A percentile compares a stretch with the other conserved stretches of the same genome.
phyloP scores from a whole-genome alignment of 805 yeast species.

The Cyberlindnera nakhonratchasimensis region DNA sequence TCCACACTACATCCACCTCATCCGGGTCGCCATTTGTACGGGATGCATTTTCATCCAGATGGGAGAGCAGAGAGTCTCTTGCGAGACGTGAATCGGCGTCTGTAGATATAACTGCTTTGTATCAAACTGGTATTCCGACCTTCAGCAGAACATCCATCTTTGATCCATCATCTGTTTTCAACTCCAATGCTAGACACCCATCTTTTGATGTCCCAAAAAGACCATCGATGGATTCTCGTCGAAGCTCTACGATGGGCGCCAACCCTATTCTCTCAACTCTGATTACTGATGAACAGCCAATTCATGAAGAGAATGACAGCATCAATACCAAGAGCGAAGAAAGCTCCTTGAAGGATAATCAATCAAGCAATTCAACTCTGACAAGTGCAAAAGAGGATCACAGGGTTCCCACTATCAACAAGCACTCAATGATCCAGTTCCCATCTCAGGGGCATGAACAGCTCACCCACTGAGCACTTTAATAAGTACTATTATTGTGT shows the following conservation, averaged over 20 bases:
- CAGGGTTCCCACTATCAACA: background rate
- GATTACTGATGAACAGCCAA: slow-evolving; percentile 5
- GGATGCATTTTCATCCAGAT: slow-evolving; percentile 7
- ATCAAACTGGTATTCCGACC: slow-evolving; percentile 21
- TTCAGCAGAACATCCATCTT: slow-evolving; percentile 7
- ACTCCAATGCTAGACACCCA: slow-evolving; percentile 3
- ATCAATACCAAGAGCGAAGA: slow-evolving; percentile 15
- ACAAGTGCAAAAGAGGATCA: slow-evolving; percentile 4
- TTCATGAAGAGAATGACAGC: slow-evolving; percentile 18
- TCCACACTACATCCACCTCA: slow-evolving; percentile 17
- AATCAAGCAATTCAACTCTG: slow-evolving; percentile 10
- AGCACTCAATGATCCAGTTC: background rate
- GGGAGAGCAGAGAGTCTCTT: slow-evolving; percentile 32
- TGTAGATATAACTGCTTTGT: slow-evolving; percentile 37
- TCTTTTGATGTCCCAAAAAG: slow-evolving; percentile 3
- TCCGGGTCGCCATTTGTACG: slow-evolving; percentile 5
- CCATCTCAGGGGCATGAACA: background rate
- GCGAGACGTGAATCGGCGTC: slow-evolving; percentile 30
- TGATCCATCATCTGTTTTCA: slow-evolving; percentile 4
- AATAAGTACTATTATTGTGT: too few relatives aligned
- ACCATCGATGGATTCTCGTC: slow-evolving; percentile 8
- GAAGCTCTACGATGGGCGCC: slow-evolving; percentile 5
- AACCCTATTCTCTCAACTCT: slow-evolving; percentile 15
- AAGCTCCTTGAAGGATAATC: slow-evolving; percentile 11
- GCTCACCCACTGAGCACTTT: background rate